Evolutionary conservation across 2,329 filamentous ascomycete species (phyloP).

Genomic region (Hymenoscyphus infarciens): DNA sequence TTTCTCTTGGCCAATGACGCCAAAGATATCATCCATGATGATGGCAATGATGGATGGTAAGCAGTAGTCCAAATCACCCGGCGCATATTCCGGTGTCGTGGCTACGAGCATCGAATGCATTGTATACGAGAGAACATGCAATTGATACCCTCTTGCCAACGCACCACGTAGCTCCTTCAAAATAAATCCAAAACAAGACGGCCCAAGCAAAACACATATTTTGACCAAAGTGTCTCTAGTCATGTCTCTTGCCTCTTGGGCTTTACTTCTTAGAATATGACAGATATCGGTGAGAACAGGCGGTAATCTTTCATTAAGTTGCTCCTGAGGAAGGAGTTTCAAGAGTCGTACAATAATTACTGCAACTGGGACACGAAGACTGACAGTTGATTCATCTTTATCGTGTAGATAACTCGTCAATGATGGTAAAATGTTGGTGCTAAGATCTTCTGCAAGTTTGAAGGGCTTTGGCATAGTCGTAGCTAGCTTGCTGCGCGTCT

Average conservation of each 20-base stretch:
- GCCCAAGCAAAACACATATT: constrained; percentile 76
- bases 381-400: constrained; percentile 93
- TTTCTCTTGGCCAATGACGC: constrained; percentile 87
- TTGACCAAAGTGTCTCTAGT: constrained; percentile 83
- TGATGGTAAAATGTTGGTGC: constrained; percentile 71
- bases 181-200: constrained; percentile 85
- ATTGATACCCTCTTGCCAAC: constrained; percentile 80
- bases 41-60: constrained; percentile 72
- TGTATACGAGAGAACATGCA: constrained; percentile 93
- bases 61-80: constrained; percentile 88
- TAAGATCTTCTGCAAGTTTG: constrained; percentile 70
- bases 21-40: constrained; percentile 97
- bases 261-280: constrained; percentile 85
- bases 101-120: constrained; percentile 85
- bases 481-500: constrained; percentile 49
- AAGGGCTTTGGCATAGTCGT: constrained; percentile 62
- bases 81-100: constrained; percentile 66
- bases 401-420: constrained; percentile 84
- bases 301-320: constrained; percentile 72
- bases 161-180: constrained; percentile 84
- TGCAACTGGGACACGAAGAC: constrained; percentile 84
- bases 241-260: constrained; percentile 85
- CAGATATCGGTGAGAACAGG: constrained; percentile 87
- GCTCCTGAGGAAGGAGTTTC: constrained; percentile 69
- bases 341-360: constrained; percentile 86